Conservation (phyloP, 1,284 basidiomycete species). For the Phaffia rhodozyma region DNA sequence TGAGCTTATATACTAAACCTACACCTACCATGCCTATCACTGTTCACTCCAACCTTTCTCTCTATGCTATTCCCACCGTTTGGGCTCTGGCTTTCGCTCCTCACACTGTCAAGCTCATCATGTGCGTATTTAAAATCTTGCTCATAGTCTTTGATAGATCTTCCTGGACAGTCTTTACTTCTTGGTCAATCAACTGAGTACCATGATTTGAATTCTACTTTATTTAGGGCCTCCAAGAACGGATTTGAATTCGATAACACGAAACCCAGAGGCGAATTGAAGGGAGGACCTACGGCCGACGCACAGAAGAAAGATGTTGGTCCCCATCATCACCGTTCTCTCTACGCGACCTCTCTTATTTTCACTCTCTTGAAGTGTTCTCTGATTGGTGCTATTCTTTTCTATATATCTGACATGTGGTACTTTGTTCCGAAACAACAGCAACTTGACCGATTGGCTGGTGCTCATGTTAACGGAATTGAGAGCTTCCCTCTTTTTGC, state of each 20-base stretch:
- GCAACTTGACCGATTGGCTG: constrained; percentile 11
- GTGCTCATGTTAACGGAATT: constrained; percentile 21
- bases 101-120: constrained; percentile 17
- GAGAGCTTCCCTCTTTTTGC: constrained; percentile 23
- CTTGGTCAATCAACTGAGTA: too few species aligned
- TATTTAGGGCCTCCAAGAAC: not conserved
- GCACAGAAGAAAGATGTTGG: constrained; percentile 14
- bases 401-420: too few species aligned
- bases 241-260: constrained; percentile 20
- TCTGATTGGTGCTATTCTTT: too few species aligned
- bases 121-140: not conserved
- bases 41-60: constrained; percentile 22
- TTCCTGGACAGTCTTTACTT: too few species aligned
- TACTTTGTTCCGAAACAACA: too few species aligned
- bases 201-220: too few species aligned
- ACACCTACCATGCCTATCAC: constrained; percentile 9
- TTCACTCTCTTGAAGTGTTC: not conserved
- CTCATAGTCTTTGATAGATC: not conserved
- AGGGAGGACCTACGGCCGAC: constrained; percentile 4
- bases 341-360: not conserved
- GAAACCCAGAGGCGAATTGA: constrained; percentile 12
- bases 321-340: not conserved
- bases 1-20: too few species aligned
- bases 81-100: constrained; percentile 7
- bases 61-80: constrained; percentile 21